Base-by-base conservation (phyloP, 2,329 filamentous ascomycete species). In the Teratosphaeria nubilosa region DNA sequence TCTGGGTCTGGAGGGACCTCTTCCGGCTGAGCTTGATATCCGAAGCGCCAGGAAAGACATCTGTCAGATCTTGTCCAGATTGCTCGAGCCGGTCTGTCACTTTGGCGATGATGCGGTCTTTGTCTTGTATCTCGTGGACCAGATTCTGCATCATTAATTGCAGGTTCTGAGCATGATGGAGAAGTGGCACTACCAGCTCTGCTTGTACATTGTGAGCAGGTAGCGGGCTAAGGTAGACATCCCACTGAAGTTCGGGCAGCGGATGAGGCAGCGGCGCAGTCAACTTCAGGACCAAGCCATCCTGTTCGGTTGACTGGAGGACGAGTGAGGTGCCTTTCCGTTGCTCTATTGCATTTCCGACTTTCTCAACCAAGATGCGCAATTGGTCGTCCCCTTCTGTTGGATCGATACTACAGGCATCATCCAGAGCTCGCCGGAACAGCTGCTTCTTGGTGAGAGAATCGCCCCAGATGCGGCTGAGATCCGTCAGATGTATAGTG, bases 391-490 rank as follows among this genome's bases (percentile, higher is more conserved):
- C 75, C 60, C 86, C 85, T 63, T 87, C 84, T 68, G 81, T 84
- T 1, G 88, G 85, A 68, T 92, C 87, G 60, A 92, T 90, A 60
- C 82, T 85, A 16, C 86, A 88, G 64, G 84, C 80, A 64, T 86
- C 79, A 25, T 80, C 74, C 58, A 82, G 77, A 31, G 83, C 86
- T 59, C 86, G 82, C 59, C 78, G 74, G 57, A 85, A 79, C 58
- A 92, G 86, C 11, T 76, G 78, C n/a, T 76, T 77, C 24, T 82
- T 76, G 58, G 84, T 80, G 24, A 91, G 73, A 9, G 71, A 77
- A 72, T 91, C 88, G 27, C 76, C 74, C 88, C 88, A 94, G n/a
- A 91, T 75, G 63, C 85, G 81, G 68, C 81, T 84, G 59, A 91
- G 77, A 68, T 92, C 88, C 2, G 87, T 90, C 45, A 92, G 69